Base-by-base conservation (phyloP, 768 basidiomycete genomes). In the Tylopilus intermedius region DNA sequence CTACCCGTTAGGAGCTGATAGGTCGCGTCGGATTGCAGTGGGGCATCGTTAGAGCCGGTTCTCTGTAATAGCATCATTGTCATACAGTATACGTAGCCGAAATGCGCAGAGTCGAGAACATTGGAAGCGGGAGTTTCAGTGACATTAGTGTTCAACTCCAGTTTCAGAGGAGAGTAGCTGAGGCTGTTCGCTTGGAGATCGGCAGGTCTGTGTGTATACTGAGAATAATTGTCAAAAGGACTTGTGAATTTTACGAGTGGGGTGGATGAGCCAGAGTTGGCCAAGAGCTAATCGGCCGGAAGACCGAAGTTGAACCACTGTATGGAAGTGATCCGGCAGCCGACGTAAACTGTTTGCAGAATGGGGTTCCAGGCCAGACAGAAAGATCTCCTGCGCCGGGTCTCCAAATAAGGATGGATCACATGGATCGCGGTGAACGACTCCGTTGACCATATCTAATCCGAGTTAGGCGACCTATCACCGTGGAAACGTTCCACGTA, bases 61-160 rank as follows among this genome's bases (percentile, higher is more conserved):
- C 67, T 65, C n/a, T 65, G 68, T 14, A 69, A 72, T 21, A 73
- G 72, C 10, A 78, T 59, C 14, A 82, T 67, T 11, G 76, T 71
- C 82, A 93, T 84, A 60, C 88, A 91, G 65, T 95, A 94, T 11
- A 97, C 79, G 63, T 98, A 98, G 8, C 95, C 95, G 65, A 84
- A 94, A 68, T 98, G 95, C 3, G 94, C 95, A 1, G 90, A 89
- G 59, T 89, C 84, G 26, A 93, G 75, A 29, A 93, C 85, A 58
- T 91, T 89, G 50, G 72, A 72, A 11, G 79, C 72, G 1, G 83
- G 80, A 21, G 95, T 82, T 47, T 76, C 69, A 27, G 89, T 64
- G 7, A 63, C 42, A 8, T 55, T 65, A 54, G 43, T 49, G 39
- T 66, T 37, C 15, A 22, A 40, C 10, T 40, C 10, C 15, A 40